Conservation (phyloP, 495 filamentous ascomycete species). For the Hypoxylon fragiforme region DNA sequence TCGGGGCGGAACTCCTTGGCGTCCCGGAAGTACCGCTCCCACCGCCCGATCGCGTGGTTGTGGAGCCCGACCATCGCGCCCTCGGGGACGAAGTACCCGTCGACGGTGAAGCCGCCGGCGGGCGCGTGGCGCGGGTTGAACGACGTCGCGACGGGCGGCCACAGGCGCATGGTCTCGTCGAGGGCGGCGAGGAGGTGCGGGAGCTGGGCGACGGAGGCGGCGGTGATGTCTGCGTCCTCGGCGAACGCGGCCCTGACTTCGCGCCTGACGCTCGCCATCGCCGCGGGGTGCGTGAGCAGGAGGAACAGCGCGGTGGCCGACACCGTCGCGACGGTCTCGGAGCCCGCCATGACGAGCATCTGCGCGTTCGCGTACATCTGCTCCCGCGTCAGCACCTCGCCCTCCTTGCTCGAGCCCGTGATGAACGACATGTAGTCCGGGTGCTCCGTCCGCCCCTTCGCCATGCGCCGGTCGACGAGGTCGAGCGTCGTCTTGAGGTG, state of each 20-base stretch:
- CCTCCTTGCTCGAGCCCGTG: conserved; percentile 17
- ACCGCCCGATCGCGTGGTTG: conserved; percentile 22
- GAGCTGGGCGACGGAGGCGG: conserved; percentile 46
- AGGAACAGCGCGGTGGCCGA: conserved; percentile 51
- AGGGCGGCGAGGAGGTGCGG: conserved; percentile 60
- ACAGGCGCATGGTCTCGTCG: conserved; percentile 59
- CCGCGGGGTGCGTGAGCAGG: conserved; percentile 43
- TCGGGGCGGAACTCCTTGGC: conserved; percentile 50
- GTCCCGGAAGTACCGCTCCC: conserved; percentile 40
- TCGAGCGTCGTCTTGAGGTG: conserved; percentile 21
- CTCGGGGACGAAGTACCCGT: conserved; percentile 42
- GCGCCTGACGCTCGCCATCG: conserved; percentile 41
- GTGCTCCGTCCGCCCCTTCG: conserved; percentile 16
- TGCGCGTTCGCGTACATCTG: conserved; percentile 39
- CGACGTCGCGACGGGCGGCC: conserved; percentile 52
- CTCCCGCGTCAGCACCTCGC: conserved; percentile 28
- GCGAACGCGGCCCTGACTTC: conserved; percentile 57
- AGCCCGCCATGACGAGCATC: conserved; percentile 46
- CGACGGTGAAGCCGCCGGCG: conserved; percentile 42
- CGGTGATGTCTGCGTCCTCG: conserved; percentile 51
- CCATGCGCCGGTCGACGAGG: conserved; percentile 31
- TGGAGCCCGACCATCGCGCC: conserved; percentile 21
- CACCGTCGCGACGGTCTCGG: conserved; percentile 56
- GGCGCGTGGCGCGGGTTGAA: conserved; percentile 44
- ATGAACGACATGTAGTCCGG: conserved; percentile 48